A percentile compares a stretch with the other conserved stretches of the same genome.
These are phyloP conservation scores for Incumbomyces delicatus DNA, from an alignment of 2,329 filamentous ascomycete genomes.

Conservation along the genomic window DNA sequence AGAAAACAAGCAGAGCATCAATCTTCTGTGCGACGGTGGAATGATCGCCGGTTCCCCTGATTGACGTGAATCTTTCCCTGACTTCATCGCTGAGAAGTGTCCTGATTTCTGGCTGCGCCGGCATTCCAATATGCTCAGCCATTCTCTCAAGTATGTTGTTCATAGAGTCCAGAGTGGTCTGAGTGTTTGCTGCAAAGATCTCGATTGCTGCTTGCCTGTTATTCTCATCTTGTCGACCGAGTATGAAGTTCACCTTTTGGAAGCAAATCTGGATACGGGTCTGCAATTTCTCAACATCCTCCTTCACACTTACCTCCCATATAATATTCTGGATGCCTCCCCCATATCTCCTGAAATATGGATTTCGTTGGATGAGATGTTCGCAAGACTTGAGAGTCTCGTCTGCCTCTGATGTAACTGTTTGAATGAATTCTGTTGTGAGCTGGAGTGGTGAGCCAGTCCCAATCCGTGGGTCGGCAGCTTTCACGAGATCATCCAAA, in stretches of 20 bases:
- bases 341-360: constrained; percentile 3
- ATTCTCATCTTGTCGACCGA: not conserved
- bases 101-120: not conserved
- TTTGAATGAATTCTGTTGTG: constrained; percentile 3
- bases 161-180: not conserved
- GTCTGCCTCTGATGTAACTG: not conserved
- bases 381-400: constrained; percentile 2
- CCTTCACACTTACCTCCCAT: constrained; percentile 1
- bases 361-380: constrained; percentile 2
- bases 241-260: constrained; percentile 4
- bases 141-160: not conserved
- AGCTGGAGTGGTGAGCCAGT: not conserved
- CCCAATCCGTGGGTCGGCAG: not conserved
- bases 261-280: constrained; percentile 2
- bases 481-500: not conserved
- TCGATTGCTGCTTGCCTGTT: not conserved
- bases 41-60: not conserved
- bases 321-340: constrained; percentile 5
- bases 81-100: constrained; percentile 1
- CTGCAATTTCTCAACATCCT: not conserved
- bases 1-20: constrained; percentile 2
- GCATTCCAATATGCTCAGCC: not conserved
- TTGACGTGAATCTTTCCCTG: not conserved
- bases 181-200: not conserved
- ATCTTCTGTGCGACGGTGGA: not conserved